Evolutionary conservation across 176 grass and related monocot species (phyloP), one percentile per base, ranked within the genome.

Genomic region (Areca catechu): DNA sequence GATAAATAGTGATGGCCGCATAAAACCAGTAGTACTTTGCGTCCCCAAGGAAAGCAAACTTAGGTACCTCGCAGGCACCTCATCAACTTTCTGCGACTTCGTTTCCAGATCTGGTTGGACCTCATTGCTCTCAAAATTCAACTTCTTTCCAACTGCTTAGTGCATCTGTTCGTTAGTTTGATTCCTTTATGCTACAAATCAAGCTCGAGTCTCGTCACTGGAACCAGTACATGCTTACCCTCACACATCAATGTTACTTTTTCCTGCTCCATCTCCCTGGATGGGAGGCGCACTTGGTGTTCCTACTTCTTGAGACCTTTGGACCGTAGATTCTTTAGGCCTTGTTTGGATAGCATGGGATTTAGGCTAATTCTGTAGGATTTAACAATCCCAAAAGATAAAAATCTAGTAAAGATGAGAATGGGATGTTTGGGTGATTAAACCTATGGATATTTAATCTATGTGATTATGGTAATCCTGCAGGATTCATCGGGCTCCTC

Each of bases 221-320:
- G 34, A 20, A 66, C 5, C 20, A 15, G 10, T 22, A 5, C 10
- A 20, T 70, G 24, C 48, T 85, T 54, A 85, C 86, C 74, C 10
- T 53, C 67, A n/a, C 37, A 61, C 20, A 56, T 76, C 68, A 51
- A 76, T 65, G 68, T 62, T 82, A 30, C n/a, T 48, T 10, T 71
- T 74, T 5, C 74, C 50, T 48, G 1, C 61, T 53, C 51, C 86
- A 25, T 24, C 80, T 60, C 74, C 80, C 22, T 62, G 75, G 67
- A 97, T 82, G 49, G 92, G 92, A 71, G 92, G 86, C 15, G 92
- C 92, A 78, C 86, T 91, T 1, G 30, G 1, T 34, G 30, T 43
- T 43, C 14, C 34, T 2, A n/a, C n/a, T 24, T 48, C 61, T 15
- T 76, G 78, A 51, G 70, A 68, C 10, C 56, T 83, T 3, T 56